Percentiles rank a stretch among this genome's conserved stretches.
Conservation (phyloP, 2,329 filamentous ascomycete species). For the Sporothrix mexicana region DNA sequence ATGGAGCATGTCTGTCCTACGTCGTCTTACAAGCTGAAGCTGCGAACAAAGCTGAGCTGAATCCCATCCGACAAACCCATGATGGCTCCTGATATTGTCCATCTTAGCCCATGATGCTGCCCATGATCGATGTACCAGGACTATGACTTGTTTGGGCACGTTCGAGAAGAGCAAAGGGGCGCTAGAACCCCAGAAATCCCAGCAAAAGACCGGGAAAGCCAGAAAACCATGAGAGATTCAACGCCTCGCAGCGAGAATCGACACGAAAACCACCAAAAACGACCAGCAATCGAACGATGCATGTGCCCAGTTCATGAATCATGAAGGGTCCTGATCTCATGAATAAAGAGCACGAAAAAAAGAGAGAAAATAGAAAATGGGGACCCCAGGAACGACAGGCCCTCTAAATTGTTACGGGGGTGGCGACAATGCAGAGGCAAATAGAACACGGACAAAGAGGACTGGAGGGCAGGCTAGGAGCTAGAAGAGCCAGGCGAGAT, state of each 20-base stretch:
- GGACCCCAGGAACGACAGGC: neutral
- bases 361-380: neutral
- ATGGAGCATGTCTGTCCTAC: neutral
- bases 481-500: no score
- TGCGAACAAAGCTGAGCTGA: neutral
- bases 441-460: neutral
- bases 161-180: no score
- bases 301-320: constrained; percentile 17
- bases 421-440: neutral
- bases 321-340: constrained; percentile 23
- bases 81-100: neutral
- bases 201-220: neutral
- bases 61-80: neutral
- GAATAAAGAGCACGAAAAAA: neutral
- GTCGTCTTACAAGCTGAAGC: neutral
- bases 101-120: neutral
- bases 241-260: neutral
- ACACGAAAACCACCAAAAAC: neutral
- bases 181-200: no score
- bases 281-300: constrained; percentile 2
- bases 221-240: neutral
- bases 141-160: neutral
- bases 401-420: neutral
- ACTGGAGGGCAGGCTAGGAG: neutral
- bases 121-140: constrained; percentile 2